These are phyloP conservation scores for Bruguiera gymnorhiza DNA, from an alignment of 345 rosid species.

Conservation along the genomic window DNA sequence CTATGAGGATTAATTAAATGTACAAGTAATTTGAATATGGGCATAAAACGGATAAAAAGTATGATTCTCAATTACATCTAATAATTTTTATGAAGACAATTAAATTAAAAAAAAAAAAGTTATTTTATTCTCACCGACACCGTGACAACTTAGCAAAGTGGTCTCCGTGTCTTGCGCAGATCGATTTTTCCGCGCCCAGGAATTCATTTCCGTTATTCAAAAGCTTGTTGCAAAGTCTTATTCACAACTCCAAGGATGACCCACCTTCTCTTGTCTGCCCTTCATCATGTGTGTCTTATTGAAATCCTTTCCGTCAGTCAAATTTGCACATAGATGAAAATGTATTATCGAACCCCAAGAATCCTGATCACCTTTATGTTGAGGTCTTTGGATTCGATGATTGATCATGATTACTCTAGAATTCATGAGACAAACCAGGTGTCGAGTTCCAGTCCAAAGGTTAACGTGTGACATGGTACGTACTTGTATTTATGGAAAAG, in stretches of 20 bases:
- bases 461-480: not conserved
- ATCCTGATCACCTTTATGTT: constrained; percentile 10
- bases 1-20: no score
- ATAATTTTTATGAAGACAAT: no score
- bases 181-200: no score
- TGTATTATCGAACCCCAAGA: constrained; percentile 1
- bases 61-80: no score
- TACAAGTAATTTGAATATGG: no score
- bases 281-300: constrained; percentile 26
- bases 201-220: not conserved
- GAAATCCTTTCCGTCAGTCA: constrained; percentile 29
- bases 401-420: constrained; percentile 25
- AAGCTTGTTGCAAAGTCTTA: constrained; percentile 50
- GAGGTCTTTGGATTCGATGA: constrained; percentile 33
- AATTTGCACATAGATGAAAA: constrained; percentile 22
- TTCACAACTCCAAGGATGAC: constrained; percentile 54
- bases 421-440: not conserved
- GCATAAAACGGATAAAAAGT: no score
- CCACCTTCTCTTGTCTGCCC: constrained; percentile 65
- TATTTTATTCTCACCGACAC: no score
- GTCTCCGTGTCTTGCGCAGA: no score
- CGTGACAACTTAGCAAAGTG: no score
- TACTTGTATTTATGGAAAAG: not conserved
- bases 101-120: no score
- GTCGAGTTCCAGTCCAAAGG: constrained; percentile 13